A percentile compares a stretch with the other conserved stretches of the same genome.
Evolutionary conservation across 306 rosid genomes (phyloP).

Genomic region (Bauhinia variegata): DNA sequence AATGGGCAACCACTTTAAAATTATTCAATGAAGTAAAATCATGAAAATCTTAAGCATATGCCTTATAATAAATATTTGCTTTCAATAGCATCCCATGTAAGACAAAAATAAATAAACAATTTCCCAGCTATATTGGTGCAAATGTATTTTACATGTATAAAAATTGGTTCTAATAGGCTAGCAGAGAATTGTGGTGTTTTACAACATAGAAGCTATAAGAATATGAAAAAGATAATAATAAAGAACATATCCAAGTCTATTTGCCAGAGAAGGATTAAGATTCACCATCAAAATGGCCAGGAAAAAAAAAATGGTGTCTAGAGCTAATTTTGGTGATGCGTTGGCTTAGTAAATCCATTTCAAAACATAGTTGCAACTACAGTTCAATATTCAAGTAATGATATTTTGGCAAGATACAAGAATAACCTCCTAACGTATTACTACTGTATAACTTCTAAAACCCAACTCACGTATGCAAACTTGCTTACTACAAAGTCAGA

Average conservation of each 20-base stretch:
- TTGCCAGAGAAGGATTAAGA: conserved; percentile 8
- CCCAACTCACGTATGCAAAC: neutral
- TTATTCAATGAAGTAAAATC: conserved; percentile 30
- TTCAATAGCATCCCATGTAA: neutral
- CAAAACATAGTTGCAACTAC: neutral
- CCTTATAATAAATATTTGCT: conserved; percentile 2
- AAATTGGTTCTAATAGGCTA: neutral
- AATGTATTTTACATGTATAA: conserved; percentile 6
- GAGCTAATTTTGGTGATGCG: conserved; percentile 15
- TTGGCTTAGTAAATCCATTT: conserved; percentile 14
- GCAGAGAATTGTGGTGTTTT: conserved; percentile 15
- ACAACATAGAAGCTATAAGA: neutral
- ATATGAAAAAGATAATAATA: neutral
- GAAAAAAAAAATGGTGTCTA: neutral
- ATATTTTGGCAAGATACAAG: neutral
- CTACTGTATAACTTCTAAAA: neutral
- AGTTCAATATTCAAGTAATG: neutral
- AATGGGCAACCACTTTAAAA: conserved; percentile 33
- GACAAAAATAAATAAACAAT: neutral
- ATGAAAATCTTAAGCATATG: conserved; percentile 21
- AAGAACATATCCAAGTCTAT: conserved; percentile 6
- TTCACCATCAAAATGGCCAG: conserved; percentile 5
- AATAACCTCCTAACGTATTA: neutral
- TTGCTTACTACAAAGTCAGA: neutral
- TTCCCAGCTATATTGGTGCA: conserved; percentile 7